Evolutionary conservation across 768 basidiomycete species (phyloP).

Genomic region (Suillus discolor): DNA sequence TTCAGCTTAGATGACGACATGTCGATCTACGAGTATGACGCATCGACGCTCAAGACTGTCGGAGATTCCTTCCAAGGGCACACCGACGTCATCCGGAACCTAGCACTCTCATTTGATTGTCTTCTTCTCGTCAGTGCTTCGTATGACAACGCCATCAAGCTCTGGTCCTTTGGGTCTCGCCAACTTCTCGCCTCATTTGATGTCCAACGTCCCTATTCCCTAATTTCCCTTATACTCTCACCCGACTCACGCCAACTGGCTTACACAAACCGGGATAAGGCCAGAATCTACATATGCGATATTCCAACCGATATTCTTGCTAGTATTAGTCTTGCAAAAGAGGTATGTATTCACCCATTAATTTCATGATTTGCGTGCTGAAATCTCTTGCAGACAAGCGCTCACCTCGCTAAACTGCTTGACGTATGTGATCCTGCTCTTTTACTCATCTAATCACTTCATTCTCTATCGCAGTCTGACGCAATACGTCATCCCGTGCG

Average conservation of each 20-base stretch:
- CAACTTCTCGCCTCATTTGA: not conserved
- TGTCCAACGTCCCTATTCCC: rapidly evolving
- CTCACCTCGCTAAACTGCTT: not conserved
- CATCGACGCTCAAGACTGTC: not conserved
- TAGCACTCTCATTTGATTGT: not conserved
- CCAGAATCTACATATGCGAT: not conserved
- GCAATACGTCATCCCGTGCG: not conserved
- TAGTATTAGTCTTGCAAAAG: not conserved
- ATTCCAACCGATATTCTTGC: not conserved
- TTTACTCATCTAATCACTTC: not conserved
- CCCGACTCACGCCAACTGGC: not conserved
- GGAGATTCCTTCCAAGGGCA: not conserved
- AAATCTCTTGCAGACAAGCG: not conserved
- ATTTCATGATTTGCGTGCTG: not conserved
- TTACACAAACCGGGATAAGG: not conserved
- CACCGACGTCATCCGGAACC: rapidly evolving
- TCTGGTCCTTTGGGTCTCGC: not conserved
- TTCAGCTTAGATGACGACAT: not conserved
- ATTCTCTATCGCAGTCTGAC: not conserved
- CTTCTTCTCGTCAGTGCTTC: not conserved
- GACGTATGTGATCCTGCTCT: not conserved
- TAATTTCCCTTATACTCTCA: not conserved
- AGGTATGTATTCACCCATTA: not conserved
- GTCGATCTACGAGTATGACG: not conserved
- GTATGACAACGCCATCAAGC: not conserved